These are phyloP conservation scores for Hymenoscyphus infarciens DNA, from an alignment of 2,329 filamentous ascomycete species.

Conservation along the genomic window DNA sequence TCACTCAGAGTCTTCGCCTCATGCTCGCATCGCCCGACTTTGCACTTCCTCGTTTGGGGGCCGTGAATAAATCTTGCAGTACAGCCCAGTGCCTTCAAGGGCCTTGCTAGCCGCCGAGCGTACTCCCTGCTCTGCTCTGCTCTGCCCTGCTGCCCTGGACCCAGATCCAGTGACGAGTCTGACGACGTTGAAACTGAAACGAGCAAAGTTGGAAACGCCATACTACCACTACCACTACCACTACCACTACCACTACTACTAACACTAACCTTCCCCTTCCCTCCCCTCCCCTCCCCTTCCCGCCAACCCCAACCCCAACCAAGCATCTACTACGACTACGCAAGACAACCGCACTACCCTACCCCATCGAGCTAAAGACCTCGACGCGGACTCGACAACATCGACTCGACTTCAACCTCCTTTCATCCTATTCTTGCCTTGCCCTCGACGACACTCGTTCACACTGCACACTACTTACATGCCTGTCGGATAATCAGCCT, in stretches of 20 bases:
- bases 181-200: no score
- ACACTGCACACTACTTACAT: not conserved
- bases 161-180: no score
- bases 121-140: no score
- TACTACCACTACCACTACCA: not conserved
- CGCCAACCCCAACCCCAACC: not conserved
- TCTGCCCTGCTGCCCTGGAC: no score
- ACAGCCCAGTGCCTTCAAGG: no score
- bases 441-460: conserved; percentile 3
- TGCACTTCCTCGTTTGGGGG: not conserved
- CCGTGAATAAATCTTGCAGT: no score
- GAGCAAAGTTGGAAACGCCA: not conserved
- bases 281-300: not conserved
- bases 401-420: not conserved
- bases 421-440: not conserved
- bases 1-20: not conserved
- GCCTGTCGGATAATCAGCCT: not conserved
- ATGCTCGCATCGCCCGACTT: not conserved
- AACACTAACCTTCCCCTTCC: not conserved
- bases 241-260: not conserved
- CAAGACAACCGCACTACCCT: no score
- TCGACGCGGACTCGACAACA: not conserved
- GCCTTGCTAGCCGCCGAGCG: no score
- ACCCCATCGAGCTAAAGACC: not conserved
- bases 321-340: not conserved